Evolutionary conservation across 176 grass and related monocot species (phyloP).

Genomic region (Eremochloa ophiuroides): DNA sequence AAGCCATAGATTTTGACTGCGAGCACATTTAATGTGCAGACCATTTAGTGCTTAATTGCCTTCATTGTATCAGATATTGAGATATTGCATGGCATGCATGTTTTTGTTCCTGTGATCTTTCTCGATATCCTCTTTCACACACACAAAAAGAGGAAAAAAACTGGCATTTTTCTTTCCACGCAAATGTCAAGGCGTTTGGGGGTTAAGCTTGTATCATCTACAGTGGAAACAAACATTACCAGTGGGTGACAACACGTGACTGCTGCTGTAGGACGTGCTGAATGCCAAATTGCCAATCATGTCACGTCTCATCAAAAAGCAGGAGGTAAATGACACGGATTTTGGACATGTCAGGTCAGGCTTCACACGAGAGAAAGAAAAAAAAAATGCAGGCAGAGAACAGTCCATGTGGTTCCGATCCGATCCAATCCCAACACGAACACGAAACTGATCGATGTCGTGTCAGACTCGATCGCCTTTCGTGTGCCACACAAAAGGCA

Average conservation of each 20-base stretch:
- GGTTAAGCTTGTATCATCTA: neutral
- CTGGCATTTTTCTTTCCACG: neutral
- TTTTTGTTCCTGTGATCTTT: neutral
- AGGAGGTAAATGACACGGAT: neutral
- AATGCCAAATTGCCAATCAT: neutral
- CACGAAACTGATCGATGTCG: neutral
- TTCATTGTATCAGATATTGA: neutral
- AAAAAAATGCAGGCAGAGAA: neutral
- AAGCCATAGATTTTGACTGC: neutral
- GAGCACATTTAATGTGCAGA: neutral
- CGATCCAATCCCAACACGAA: neutral
- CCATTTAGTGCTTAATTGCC: neutral
- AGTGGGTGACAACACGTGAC: no score
- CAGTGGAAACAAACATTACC: neutral
- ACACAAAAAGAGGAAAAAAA: no score
- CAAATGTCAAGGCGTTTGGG: neutral
- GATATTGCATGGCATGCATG: neutral
- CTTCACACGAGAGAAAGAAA: neutral
- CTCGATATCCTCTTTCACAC: neutral
- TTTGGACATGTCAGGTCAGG: no score
- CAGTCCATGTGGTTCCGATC: slow-evolving; percentile 6
- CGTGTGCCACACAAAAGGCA: neutral
- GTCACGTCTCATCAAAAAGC: neutral
- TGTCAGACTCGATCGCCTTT: neutral
- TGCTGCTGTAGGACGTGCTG: neutral